Evolutionary conservation across 768 basidiomycete species (phyloP), one percentile per base, ranked within the genome.

Genomic region (Phallus indusiatus): DNA sequence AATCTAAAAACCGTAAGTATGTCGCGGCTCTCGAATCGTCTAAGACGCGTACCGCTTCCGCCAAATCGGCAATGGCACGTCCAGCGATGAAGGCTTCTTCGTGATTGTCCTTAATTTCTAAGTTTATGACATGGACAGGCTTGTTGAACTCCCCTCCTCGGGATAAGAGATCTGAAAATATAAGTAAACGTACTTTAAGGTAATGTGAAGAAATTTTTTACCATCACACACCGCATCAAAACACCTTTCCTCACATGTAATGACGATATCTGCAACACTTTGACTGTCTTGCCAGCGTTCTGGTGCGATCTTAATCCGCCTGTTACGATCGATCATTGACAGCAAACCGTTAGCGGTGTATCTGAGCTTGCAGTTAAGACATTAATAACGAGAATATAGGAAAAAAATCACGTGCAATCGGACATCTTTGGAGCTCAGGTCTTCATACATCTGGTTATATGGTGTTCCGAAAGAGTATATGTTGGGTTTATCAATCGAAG

Each of bases 221-320:
- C 96, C 96, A 71, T 98, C 96, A 69, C 94, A 96, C 18, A 99
- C 96, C 0, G 93, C 89, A 69, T 99, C 96, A 70, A 94, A 99
- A 71, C 96, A 99, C 55, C 95, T 83, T 70, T 99, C 96, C 74
- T 98, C 96, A 70, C 96, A 99, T 5, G 96, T 99, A 67, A 99
- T 94, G 20, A 99, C 96, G 20, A 99, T 79, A 69, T 99, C 96
- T n/a, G 90, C 91, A 9, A 95, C 80, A 1, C 81, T 83, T 67
- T 76, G 87, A 56, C 81, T 89, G 49, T 98, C 94, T 66, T 98
- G 95, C 94, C 94, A 99, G 62, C 94, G 82, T 71, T 99, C 95
- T 49, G 96, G 96, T 8, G 94, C 94, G 10, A 77, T 70, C 70
- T 99, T 99, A 60, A 98, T 82, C 62, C 83, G 82, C 56, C 96